phyloP scores from a whole-genome alignment of 2,329 filamentous ascomycete species.

The Cercospora zeina region DNA sequence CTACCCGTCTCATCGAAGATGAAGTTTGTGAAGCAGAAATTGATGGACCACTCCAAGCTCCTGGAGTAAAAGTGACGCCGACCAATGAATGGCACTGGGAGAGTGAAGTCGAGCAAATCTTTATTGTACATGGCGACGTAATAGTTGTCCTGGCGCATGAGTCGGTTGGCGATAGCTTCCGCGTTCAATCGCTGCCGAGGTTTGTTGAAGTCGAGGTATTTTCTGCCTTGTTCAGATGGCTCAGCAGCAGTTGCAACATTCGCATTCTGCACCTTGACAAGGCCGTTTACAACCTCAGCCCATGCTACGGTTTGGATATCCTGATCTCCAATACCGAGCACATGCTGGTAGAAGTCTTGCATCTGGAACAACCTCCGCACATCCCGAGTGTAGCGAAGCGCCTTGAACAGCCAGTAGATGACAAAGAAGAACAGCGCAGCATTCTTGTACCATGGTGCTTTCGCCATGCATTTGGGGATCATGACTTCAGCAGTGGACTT shows the following conservation, averaged over 20 bases:
- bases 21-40: conserved; percentile 87
- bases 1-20: conserved; percentile 89
- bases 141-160: conserved; percentile 97
- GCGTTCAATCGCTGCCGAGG: conserved; percentile 83
- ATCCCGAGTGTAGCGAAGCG: conserved; percentile 72
- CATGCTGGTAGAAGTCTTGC: conserved; percentile 80
- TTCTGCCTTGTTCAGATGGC: conserved; percentile 59
- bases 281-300: conserved; percentile 82
- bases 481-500: conserved; percentile 63
- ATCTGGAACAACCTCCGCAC: conserved; percentile 72
- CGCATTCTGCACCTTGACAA: conserved; percentile 80
- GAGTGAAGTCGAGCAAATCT: conserved; percentile 81
- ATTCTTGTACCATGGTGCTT: conserved; percentile 76
- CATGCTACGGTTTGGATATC: conserved; percentile 95
- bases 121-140: conserved; percentile 97
- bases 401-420: conserved; percentile 81
- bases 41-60: conserved; percentile 87
- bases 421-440: conserved; percentile 79
- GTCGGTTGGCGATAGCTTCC: conserved; percentile 91
- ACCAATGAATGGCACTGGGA: conserved; percentile 80
- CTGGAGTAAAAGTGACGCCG: conserved; percentile 82
- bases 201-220: conserved; percentile 58
- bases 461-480: conserved; percentile 69
- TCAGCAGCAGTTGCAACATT: conserved; percentile 76
- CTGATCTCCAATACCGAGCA: conserved; percentile 77